Conservation (phyloP, 768 basidiomycete species). For the Galerina sulciceps region DNA sequence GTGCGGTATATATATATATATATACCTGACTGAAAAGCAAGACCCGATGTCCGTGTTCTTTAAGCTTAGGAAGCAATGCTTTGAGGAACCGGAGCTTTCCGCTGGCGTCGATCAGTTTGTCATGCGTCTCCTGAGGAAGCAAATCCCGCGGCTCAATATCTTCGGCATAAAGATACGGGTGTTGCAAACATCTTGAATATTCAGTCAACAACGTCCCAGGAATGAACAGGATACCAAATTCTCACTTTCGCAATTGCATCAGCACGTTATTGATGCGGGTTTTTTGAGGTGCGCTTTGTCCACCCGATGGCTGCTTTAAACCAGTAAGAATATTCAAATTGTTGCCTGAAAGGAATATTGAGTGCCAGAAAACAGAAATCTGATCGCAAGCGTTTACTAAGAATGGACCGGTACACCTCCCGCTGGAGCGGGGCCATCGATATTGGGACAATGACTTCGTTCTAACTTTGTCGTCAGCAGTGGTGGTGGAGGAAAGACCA, state of each 20-base stretch:
- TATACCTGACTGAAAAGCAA: constrained; percentile 89
- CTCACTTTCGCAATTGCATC: constrained; percentile 88
- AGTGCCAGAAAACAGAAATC: constrained; percentile 8
- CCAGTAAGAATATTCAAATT: constrained; percentile 70
- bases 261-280: constrained; percentile 78
- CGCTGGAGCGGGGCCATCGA: constrained; percentile 88
- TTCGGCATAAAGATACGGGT: constrained; percentile 84
- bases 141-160: constrained; percentile 79
- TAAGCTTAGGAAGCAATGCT: constrained; percentile 79
- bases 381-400: constrained; percentile 53
- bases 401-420: constrained; percentile 84
- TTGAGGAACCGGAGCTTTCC: constrained; percentile 85
- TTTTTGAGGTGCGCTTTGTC: constrained; percentile 42
- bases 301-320: constrained; percentile 49
- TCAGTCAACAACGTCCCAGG: background rate
- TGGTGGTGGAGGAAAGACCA: background rate
- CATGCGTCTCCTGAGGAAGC: constrained; percentile 63
- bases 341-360: constrained; percentile 50
- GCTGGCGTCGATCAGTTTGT: constrained; percentile 81
- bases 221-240: background rate
- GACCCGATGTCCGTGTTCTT: constrained; percentile 84
- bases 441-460: constrained; percentile 90
- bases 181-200: constrained; percentile 77
- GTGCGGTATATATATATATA: background rate
- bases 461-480: constrained; percentile 45